A percentile compares a stretch with the other conserved stretches of the same genome.
phyloP scores from a whole-genome alignment of 164 flowering plant genomes.

The Buxus sempervirens region DNA sequence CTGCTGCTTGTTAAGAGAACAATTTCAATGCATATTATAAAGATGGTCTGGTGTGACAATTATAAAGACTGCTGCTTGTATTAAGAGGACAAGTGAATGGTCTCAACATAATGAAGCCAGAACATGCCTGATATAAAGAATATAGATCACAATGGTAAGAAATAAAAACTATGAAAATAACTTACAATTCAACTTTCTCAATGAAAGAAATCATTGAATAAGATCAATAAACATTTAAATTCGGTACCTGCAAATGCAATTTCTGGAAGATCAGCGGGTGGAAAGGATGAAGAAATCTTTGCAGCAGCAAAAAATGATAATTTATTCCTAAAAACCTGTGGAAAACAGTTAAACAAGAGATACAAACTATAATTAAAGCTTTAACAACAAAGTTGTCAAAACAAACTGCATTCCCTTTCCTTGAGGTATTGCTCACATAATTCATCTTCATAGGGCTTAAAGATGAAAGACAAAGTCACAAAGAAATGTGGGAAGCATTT shows the following conservation, averaged over 20 bases:
- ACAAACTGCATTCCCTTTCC: neutral
- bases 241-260: conserved; percentile 95
- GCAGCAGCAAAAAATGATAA: conserved; percentile 93
- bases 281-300: conserved; percentile 88
- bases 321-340: conserved; percentile 78
- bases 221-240: neutral
- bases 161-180: neutral
- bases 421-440: neutral
- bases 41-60: no score
- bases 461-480: neutral
- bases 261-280: conserved; percentile 82
- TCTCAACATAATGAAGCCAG: no score
- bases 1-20: neutral
- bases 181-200: neutral
- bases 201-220: neutral
- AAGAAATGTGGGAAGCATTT: neutral
- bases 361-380: neutral
- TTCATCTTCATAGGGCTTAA: neutral
- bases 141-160: neutral
- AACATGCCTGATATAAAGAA: no score
- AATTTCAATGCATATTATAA: neutral
- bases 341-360: conserved; percentile 12
- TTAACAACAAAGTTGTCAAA: neutral
- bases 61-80: no score
- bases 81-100: neutral